Evolutionary conservation across 352 stramenopile species (phyloP), one percentile per base, ranked within the genome.

Genomic region (Phytophthora fragariae): DNA sequence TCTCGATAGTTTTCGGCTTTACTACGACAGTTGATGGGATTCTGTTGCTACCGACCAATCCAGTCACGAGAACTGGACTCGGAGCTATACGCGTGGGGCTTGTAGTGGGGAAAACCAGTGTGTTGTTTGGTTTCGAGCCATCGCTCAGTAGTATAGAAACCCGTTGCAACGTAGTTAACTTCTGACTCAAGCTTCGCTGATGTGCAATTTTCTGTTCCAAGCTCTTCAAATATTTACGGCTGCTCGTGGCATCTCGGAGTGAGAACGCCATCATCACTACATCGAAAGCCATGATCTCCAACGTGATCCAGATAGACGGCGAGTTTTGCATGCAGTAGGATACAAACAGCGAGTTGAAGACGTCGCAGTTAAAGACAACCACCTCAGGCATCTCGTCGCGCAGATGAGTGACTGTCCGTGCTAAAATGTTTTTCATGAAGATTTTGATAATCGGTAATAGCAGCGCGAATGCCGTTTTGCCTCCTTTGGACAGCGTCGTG

Each of bases 391-490:
- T 67, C 29, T 75, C 62, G 31, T 75, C 62, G 14, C 37, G 24
- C 3, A 75, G 29, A 24, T 62, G 47, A 1, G 17, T 31, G 2
- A 66, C 62, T 2, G 55, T 41, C 15, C 59, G 33, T 7, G 47
- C 52, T 19, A 71, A 64, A 12, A 64, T 27, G 44, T 71, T 68
- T 5, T 10, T 27, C 50, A 64, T 47, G 15, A 72, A 12, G 21
- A 79, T 37, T 47, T 80, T 82, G 10, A 82, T 62, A 2, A 69
- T 3, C 5, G 75, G 68, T n/a, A 80, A 53, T n/a, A 77, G 21
- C 2, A 80, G 27, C 31, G 68, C 50, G 17, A 82, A 78, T 7
- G 27, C 49, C 7, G 47, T 44, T 35, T 82, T 63, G 3, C 24
- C 33, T 0, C 29, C n/a, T 0, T 44, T 33, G 3, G 57, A 61